These are phyloP conservation scores for Thuja plicata DNA, from an alignment of 83 land plant species.

Conservation along the genomic window DNA sequence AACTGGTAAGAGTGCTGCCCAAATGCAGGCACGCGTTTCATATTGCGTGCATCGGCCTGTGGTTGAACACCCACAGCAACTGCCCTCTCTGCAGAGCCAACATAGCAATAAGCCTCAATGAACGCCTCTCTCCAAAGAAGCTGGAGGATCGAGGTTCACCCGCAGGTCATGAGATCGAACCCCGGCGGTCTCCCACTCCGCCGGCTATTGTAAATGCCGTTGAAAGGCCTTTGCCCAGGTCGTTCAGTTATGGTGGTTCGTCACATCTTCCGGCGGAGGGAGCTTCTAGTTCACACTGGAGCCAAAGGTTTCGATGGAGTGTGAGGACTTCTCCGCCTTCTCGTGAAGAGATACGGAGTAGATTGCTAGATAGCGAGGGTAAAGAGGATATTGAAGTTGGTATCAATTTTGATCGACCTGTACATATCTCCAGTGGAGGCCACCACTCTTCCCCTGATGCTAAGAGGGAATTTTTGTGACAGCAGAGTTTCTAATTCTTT, in stretches of 20 bases:
- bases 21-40: constrained; percentile 25
- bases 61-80: constrained; percentile 10
- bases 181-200: background rate
- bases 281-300: background rate
- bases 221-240: background rate
- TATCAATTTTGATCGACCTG: background rate
- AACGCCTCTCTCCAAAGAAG: background rate
- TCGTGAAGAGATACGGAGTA: background rate
- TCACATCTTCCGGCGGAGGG: background rate
- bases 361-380: background rate
- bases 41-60: constrained; percentile 17
- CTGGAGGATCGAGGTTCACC: background rate
- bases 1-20: constrained; percentile 14
- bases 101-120: background rate
- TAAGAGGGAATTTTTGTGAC: background rate
- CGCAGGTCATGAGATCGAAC: background rate
- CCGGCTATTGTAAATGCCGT: background rate
- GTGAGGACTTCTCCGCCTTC: background rate
- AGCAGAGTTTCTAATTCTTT: too few relatives aligned
- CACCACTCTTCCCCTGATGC: background rate
- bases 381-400: background rate
- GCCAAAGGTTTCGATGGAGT: background rate
- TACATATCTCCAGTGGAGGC: background rate
- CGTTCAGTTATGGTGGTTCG: background rate
- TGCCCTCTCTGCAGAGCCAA: constrained; percentile 16